phyloP scores from a whole-genome alignment of 805 yeast genomes.

The Barnettozyma populi region DNA sequence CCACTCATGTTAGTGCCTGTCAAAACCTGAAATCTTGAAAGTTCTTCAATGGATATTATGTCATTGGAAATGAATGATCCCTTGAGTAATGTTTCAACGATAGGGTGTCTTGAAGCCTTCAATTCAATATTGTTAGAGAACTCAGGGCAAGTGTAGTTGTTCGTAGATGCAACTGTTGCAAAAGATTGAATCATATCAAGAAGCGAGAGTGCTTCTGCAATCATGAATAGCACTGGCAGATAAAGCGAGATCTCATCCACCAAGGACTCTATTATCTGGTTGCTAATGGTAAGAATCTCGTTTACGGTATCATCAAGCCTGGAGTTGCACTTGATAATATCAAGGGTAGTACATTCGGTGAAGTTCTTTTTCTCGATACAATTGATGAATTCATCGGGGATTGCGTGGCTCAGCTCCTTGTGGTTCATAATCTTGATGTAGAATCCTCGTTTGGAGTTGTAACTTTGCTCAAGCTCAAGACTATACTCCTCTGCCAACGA shows the following conservation, averaged over 20 bases:
- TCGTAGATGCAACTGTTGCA: constrained; percentile 24
- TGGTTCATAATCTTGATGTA: constrained; percentile 28
- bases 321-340: constrained; percentile 35
- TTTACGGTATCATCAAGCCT: constrained; percentile 34
- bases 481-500: constrained; percentile 21
- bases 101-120: constrained; percentile 37
- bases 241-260: constrained; percentile 23
- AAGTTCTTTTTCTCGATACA: constrained; percentile 25
- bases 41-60: constrained; percentile 28
- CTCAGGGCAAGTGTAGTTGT: constrained; percentile 32
- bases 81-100: constrained; percentile 29
- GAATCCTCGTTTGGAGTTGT: constrained; percentile 35
- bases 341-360: constrained; percentile 37
- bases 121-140: constrained; percentile 26
- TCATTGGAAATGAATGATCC: constrained; percentile 35
- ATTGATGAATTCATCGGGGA: constrained; percentile 34
- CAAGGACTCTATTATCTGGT: constrained; percentile 31
- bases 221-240: constrained; percentile 34
- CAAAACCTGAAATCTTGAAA: constrained; percentile 41
- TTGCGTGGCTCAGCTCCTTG: constrained; percentile 7
- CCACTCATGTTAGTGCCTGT: constrained; percentile 66
- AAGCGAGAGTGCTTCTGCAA: constrained; percentile 38
- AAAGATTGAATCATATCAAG: constrained; percentile 36
- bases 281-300: constrained; percentile 40
- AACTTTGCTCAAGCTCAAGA: constrained; percentile 28